phyloP scores from a whole-genome alignment of 192 early-diverging fungal genomes.

The Coemansia sp. region DNA sequence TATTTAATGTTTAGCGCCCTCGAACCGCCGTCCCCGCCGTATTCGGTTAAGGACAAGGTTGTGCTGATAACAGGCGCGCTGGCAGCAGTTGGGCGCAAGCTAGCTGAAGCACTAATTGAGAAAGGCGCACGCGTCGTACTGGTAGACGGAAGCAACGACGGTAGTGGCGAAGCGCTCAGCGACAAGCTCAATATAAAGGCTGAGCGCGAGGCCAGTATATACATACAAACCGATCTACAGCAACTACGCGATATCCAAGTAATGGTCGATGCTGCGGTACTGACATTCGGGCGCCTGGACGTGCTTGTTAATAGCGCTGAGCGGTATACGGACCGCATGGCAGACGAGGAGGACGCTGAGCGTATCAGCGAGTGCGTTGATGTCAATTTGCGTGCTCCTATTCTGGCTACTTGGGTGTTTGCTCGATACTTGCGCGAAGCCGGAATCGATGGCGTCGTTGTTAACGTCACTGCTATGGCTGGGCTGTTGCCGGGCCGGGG shows the following conservation, averaged over 20 bases:
- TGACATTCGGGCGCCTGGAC: slow-evolving; percentile 38
- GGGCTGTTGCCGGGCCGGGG: slow-evolving; percentile 28
- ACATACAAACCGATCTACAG: slow-evolving; percentile 24
- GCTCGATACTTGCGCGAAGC: slow-evolving; percentile 25
- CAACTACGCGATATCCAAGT: slow-evolving; percentile 23
- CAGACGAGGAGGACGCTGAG: slow-evolving; percentile 21
- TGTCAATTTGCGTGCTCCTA: slow-evolving; percentile 30
- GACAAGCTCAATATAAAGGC: slow-evolving; percentile 4
- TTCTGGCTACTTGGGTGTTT: slow-evolving; percentile 38
- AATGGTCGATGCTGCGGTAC: slow-evolving; percentile 38
- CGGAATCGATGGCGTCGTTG: slow-evolving; percentile 21
- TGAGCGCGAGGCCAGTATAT: slow-evolving; percentile 5
- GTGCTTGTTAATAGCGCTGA: slow-evolving; percentile 38
- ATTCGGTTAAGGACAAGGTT: slow-evolving; percentile 31
- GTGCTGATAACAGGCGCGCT: slow-evolving; percentile 43
- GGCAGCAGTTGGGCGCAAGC: slow-evolving; percentile 23
- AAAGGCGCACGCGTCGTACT: slow-evolving; percentile 26
- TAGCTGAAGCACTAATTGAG: slow-evolving; percentile 9
- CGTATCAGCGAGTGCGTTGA: slow-evolving; percentile 27
- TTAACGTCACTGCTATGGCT: slow-evolving; percentile 38
- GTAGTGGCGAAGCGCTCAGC: slow-evolving; percentile 29
- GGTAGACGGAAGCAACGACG: slow-evolving; percentile 21
- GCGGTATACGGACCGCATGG: slow-evolving; percentile 19
- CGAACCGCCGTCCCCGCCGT: not conserved
- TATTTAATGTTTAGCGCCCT: not conserved